A percentile compares a stretch with the other conserved stretches of the same genome.
Conservation (phyloP, 768 basidiomycete species). For the Solioccasus polychromus region DNA sequence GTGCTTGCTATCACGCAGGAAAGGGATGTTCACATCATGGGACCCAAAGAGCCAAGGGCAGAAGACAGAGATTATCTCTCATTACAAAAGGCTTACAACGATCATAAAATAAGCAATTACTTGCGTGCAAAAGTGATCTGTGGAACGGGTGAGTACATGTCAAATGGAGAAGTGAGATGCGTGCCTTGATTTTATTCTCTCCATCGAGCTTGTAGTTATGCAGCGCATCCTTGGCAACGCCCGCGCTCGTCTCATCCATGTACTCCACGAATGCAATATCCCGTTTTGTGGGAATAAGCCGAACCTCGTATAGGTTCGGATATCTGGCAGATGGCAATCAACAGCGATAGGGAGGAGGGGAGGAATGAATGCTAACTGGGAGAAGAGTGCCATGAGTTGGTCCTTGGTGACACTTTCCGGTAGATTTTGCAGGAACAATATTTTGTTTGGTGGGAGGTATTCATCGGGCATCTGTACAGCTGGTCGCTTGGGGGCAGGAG, state of each 20-base stretch:
- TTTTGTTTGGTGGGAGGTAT: conserved; percentile 98
- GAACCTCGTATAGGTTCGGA: conserved; percentile 94
- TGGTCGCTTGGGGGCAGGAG: conserved; percentile 70
- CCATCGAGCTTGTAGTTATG: conserved; percentile 98
- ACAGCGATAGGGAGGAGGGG: background rate
- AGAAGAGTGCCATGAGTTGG: conserved; percentile 85
- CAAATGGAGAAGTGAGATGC: conserved; percentile 6
- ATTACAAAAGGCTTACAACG: conserved; percentile 30
- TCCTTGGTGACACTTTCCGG: conserved; percentile 93
- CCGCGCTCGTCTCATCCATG: conserved; percentile 87
- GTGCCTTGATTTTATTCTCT: conserved; percentile 97
- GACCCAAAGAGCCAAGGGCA: conserved; percentile 12
- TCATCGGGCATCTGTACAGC: conserved; percentile 99
- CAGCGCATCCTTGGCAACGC: conserved; percentile 89
- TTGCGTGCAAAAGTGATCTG: conserved; percentile 78
- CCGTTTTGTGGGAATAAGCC: conserved; percentile 95
- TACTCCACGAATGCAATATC: conserved; percentile 99
- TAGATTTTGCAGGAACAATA: conserved; percentile 96
- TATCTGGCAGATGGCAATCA: conserved; percentile 51
- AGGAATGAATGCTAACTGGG: conserved; percentile 58
- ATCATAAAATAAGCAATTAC: conserved; percentile 37
- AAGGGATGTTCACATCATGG: conserved; percentile 19
- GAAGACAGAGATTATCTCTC: conserved; percentile 23
- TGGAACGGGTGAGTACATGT: conserved; percentile 9
- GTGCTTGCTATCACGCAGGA: conserved; percentile 27